A percentile compares a stretch with the other conserved stretches of the same genome.
phyloP scores from a whole-genome alignment of 768 basidiomycete genomes.

The Pleurotus ostreatus region DNA sequence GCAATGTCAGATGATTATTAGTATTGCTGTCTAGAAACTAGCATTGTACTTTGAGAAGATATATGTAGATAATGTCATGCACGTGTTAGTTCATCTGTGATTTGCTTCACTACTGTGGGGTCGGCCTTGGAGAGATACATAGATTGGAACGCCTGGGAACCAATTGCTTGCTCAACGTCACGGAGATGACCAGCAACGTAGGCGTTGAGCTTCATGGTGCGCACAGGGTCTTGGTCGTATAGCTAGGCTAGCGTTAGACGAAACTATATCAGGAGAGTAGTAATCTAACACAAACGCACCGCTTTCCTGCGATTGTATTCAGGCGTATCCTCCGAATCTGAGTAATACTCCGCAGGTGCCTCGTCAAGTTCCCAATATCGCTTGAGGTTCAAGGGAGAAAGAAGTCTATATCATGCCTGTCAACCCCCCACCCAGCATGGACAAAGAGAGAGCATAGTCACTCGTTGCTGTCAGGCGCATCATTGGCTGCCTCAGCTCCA shows the following conservation, averaged over 20 bases:
- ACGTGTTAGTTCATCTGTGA: slow-evolving; percentile 47
- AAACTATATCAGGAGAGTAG: slow-evolving; percentile 6
- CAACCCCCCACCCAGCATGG: not conserved
- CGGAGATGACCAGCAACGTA: slow-evolving; percentile 56
- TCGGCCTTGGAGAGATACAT: slow-evolving; percentile 65
- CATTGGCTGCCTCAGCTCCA: slow-evolving; percentile 24
- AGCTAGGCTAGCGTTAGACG: slow-evolving; percentile 37
- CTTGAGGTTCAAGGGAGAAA: slow-evolving; percentile 38
- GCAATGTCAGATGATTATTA: slow-evolving; percentile 32
- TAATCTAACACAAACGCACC: slow-evolving; percentile 35
- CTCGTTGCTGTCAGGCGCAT: slow-evolving; percentile 32
- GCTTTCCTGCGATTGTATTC: slow-evolving; percentile 75
- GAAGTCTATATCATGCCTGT: not conserved
- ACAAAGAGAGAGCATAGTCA: slow-evolving; percentile 12
- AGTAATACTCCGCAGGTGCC: slow-evolving; percentile 55
- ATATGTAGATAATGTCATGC: slow-evolving; percentile 8
- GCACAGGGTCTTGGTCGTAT: slow-evolving; percentile 67
- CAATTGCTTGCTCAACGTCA: slow-evolving; percentile 54
- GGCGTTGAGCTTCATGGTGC: slow-evolving; percentile 57
- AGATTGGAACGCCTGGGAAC: slow-evolving; percentile 54
- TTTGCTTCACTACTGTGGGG: slow-evolving; percentile 68
- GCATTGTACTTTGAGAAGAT: not conserved
- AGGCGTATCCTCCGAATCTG: slow-evolving; percentile 62
- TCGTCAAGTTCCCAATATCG: slow-evolving; percentile 70
- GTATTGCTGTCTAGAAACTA: not conserved